These are phyloP conservation scores for Cyclotella kingstonii DNA, from an alignment of 108 stramenopile species.

Conservation along the genomic window DNA sequence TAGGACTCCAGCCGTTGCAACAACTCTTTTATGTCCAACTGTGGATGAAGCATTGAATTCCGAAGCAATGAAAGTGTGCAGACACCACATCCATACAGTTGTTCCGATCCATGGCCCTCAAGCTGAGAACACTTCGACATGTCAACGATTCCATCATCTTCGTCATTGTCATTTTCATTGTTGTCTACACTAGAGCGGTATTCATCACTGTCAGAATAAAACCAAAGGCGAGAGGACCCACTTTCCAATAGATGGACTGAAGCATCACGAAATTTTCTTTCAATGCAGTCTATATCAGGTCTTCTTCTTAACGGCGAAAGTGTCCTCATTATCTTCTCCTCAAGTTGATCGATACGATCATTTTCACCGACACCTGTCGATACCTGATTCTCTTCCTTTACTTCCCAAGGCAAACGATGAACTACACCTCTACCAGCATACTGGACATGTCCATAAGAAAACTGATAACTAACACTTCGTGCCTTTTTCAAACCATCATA, in stretches of 20 bases:
- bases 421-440: slow-evolving; percentile 88
- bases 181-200: not conserved
- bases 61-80: slow-evolving; percentile 70
- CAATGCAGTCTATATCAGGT: slow-evolving; percentile 14
- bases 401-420: slow-evolving; percentile 80
- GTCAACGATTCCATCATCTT: slow-evolving; percentile 75
- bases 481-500: slow-evolving; percentile 84
- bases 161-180: slow-evolving; percentile 49
- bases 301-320: slow-evolving; percentile 45
- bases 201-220: slow-evolving; percentile 40
- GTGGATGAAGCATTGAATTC: slow-evolving; percentile 43
- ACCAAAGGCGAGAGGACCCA: slow-evolving; percentile 50
- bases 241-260: slow-evolving; percentile 61
- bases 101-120: slow-evolving; percentile 61
- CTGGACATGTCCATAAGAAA: slow-evolving; percentile 88
- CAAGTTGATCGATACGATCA: too few relatives aligned
- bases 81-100: slow-evolving; percentile 79
- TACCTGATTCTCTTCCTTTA: slow-evolving; percentile 17
- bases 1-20: slow-evolving; percentile 51
- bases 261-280: slow-evolving; percentile 27
- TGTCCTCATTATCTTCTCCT: slow-evolving; percentile 52
- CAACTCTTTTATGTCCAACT: slow-evolving; percentile 52
- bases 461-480: slow-evolving; percentile 72
- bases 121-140: slow-evolving; percentile 82
- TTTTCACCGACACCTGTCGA: slow-evolving; percentile 8